Base-by-base conservation (phyloP, 164 flowering plant species). In the Dillenia turbinata region DNA sequence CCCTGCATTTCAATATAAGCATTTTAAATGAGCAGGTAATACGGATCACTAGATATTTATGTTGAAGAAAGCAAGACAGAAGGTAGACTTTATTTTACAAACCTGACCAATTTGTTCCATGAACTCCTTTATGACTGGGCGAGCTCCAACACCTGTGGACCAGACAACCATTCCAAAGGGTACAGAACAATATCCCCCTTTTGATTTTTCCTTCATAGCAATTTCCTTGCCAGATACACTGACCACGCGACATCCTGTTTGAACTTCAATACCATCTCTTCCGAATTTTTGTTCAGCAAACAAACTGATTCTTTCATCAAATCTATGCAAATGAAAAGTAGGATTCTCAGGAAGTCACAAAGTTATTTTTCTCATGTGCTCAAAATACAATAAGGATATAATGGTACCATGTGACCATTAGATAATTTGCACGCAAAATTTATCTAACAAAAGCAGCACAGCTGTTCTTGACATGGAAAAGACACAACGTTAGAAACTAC, bases 141-240 rank as follows among this genome's bases (percentile, higher is more conserved):
- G 98, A 56, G 96, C 81, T 47, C 89, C 98, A 69, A 90, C 87
- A 26, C 98, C 98, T 51, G 98, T 93, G 52, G 98, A 93, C 98
- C 98, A 93, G 56, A 90, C 92, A 73, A 73, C 79, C 98, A 93
- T 90, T 52, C 98, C 98, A 73, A 90, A 93, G 9, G 98, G 97
- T 49, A 83, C 59, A 12, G 88, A 65, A 49, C 79, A 54, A 33
- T 69, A 44, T 45, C 57, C 79, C 17, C 88, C 96, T 33, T 51
- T 76, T 49, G 81, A 76, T 57, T 71, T 68, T 49, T 63, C 83
- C 72, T 88, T 87, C 50, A 89, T 85, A 46, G 75, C 78, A 63
- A 94, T 89, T 63, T 74, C 88, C 64, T 86, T 80, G 50, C 86
- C 93, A 40, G 89, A 60, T 49, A 94, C 97, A 55, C 82, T 80